A percentile compares a stretch with the other conserved stretches of the same genome.
Evolutionary conservation across 2,329 filamentous ascomycete genomes (phyloP).

Genomic region (Colletotrichum orbiculare): DNA sequence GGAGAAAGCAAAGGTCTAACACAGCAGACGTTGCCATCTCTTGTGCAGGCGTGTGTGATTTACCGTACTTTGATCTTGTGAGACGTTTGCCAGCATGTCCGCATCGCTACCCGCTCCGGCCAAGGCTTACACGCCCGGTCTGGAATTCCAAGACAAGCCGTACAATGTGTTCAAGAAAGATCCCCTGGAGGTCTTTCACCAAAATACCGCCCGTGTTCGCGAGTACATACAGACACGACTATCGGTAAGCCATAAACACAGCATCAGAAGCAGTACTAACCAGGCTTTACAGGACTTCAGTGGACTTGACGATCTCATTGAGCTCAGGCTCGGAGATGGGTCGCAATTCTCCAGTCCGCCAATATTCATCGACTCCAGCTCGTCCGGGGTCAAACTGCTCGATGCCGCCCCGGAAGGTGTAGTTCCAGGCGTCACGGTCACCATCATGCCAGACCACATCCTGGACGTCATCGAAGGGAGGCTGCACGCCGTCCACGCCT

Average conservation of each 20-base stretch:
- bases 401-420: neutral
- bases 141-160: neutral
- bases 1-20: no score
- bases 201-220: neutral
- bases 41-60: no score
- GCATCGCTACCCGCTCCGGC: neutral
- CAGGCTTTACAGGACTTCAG: neutral
- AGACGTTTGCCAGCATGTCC: neutral
- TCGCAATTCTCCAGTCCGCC: neutral
- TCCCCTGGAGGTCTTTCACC: neutral
- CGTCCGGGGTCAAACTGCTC: neutral
- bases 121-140: neutral
- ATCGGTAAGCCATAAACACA: neutral
- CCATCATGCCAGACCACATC: neutral
- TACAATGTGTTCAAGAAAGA: neutral
- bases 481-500: neutral
- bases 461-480: conserved; percentile 1
- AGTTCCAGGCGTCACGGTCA: neutral
- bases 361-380: neutral
- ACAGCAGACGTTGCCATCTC: no score
- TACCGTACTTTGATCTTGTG: no score
- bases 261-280: neutral
- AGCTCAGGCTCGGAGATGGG: neutral
- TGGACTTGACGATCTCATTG: neutral
- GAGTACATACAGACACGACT: neutral